Base-by-base conservation (phyloP, 1,284 basidiomycete species). In the Naganishia sp. region DNA sequence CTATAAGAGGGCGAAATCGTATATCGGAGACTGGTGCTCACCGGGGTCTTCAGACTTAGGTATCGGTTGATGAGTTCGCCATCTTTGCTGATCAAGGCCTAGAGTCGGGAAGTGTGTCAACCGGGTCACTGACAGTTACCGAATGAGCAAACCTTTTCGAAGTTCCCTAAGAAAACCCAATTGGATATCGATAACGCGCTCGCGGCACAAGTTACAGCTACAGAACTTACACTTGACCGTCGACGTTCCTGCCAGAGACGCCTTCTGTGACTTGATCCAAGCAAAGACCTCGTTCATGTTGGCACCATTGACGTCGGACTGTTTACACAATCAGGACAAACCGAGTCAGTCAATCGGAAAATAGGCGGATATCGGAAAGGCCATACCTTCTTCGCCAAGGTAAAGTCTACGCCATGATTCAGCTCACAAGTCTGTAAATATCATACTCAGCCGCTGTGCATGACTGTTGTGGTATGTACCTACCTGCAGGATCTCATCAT, bases 261-360 rank as follows among this genome's bases (percentile, higher is more conserved):
- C 69, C 7, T 72, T 72, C 57, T 77, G 73, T 53, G 82, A 80
- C 84, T 95, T 95, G 73, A 95, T 85, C 86, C 87, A 94, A 68
- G 89, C 85, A 82, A 86, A 94, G 9, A 92, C 90, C 74, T 90
- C 84, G 79, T 91, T 92, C 72, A 84, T 80, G 71, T 81, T 76
- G 74, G 88, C 85, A 13, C 93, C 92, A 77, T 95, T 96, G 64
- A 95, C 93, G 63, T 95, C 89, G n/a, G 89, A 88, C 77, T 79
- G 55, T 21, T 10, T 18, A 3, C 28, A 49, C 36, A 1, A 39
- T 39, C 36, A 46, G 43, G 7, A 23, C 31, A 23, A 54, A 18
- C 43, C 48, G 36, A n/a, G 43, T 18, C n/a, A 28, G 10, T 18
- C 18, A 2, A 50, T 42, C 46, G 53, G 45, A 10, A 50, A 43